Base-by-base conservation (phyloP, 768 basidiomycete genomes). In the Calocybe cyanea region DNA sequence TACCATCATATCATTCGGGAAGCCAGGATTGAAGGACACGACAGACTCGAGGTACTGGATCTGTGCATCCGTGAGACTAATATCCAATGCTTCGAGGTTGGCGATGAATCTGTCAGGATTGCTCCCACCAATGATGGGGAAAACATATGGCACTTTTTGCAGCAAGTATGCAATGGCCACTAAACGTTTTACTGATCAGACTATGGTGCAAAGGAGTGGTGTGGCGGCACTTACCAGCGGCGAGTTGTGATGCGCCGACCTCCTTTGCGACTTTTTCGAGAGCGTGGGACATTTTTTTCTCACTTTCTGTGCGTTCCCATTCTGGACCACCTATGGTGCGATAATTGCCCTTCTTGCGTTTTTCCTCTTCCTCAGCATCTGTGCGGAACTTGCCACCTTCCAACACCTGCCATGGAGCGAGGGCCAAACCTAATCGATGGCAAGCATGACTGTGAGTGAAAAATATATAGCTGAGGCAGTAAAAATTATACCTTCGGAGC, bases 101-200 rank as follows among this genome's bases (percentile, higher is more conserved):
- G 66, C 70, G 33, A 60, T 42, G 15, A 81, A 57, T n/a, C 80
- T 75, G 54, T 76, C 73, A 18, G 75, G 63, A 49, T 78, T 80
- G 36, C 74, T 65, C 3, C 72, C 72, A 8, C 75, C 75, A 19
- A 76, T 56, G 35, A 77, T 65, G 0, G 74, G 75, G 62, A 79
- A 78, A 0, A 77, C 76, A 41, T 70, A 75, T 0, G 72, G 71
- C 7, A 72, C 63, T 59, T 78, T 81, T 41, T 77, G 74, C 60
- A 80, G 58, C n/a, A 78, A 54, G 45, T 77, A 77, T 7, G 75
- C 74, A 48, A 79, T 70, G 6, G 75, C 75, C 19, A 76, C 75
- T 72, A 20, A 14, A 23, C 8, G 25, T 14, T 35, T n/a, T 7
- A 32, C 39, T 33, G 47, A 35, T 32, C 28, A 28, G 25, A 30